phyloP scores from a whole-genome alignment of 2,329 filamentous ascomycete species.

The Alternaria gansuensis region DNA sequence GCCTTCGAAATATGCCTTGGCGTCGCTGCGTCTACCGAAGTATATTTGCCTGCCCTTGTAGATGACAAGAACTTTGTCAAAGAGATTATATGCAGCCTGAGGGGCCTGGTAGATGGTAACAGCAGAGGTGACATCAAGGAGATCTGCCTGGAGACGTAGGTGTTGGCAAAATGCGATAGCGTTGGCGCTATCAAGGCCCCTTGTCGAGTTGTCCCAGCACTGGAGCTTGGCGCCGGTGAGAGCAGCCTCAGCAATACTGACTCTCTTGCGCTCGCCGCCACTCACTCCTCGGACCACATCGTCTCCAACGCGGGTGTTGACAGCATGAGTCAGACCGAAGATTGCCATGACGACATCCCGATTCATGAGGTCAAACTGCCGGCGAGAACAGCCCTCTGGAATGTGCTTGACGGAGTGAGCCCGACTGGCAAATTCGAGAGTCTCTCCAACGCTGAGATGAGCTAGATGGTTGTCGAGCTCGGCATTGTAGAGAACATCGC shows the following conservation, averaged over 20 bases:
- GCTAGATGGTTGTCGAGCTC: constrained; percentile 86
- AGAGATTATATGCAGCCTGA: constrained; percentile 72
- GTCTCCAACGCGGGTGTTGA: constrained; percentile 77
- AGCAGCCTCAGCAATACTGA: constrained; percentile 81
- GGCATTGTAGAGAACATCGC: constrained; percentile 86
- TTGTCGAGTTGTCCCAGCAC: constrained; percentile 81
- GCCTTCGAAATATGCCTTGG: constrained; percentile 73
- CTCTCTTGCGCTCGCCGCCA: constrained; percentile 80
- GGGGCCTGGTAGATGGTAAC: constrained; percentile 80
- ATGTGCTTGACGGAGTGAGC: constrained; percentile 71
- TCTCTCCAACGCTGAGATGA: constrained; percentile 78
- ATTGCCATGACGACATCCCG: constrained; percentile 67
- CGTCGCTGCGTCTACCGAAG: constrained; percentile 70
- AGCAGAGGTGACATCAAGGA: constrained; percentile 70
- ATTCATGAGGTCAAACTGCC: constrained; percentile 68
- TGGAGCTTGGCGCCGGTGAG: constrained; percentile 70
- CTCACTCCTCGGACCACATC: constrained; percentile 78
- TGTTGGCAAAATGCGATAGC: constrained; percentile 79
- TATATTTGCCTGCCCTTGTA: constrained; percentile 75
- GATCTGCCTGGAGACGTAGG: constrained; percentile 71
- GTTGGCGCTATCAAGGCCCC: constrained; percentile 78
- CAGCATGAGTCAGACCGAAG: constrained; percentile 76
- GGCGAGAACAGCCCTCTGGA: constrained; percentile 65
- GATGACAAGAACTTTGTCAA: constrained; percentile 74
- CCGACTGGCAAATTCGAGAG: constrained; percentile 78